Evolutionary conservation across 768 basidiomycete species (phyloP).

Genomic region (Asterophora lycoperdoides): DNA sequence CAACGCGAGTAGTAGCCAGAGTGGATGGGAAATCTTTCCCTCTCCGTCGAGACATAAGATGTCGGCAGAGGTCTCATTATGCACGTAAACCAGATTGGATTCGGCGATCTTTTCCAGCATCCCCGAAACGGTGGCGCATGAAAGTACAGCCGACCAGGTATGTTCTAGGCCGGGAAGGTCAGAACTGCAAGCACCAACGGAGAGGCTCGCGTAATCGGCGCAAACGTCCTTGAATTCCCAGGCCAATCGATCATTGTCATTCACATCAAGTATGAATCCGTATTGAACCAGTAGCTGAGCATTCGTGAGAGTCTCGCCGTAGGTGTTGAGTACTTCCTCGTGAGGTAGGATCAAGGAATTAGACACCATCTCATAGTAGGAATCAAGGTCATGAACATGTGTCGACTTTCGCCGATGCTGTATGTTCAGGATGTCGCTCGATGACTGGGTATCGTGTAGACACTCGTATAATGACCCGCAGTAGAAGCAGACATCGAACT

Average conservation of each 20-base stretch:
- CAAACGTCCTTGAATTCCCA: slow-evolving; percentile 35
- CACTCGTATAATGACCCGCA: slow-evolving; percentile 72
- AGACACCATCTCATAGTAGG: slow-evolving; percentile 65
- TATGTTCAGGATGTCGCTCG: neutral
- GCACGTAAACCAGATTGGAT: slow-evolving; percentile 18
- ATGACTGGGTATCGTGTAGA: slow-evolving; percentile 44
- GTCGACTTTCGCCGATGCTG: neutral
- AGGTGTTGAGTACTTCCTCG: slow-evolving; percentile 73
- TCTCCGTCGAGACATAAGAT: slow-evolving; percentile 43
- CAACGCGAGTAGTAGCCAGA: slow-evolving; percentile 45
- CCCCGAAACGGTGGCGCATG: neutral
- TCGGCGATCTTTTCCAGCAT: slow-evolving; percentile 16
- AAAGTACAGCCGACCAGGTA: slow-evolving; percentile 9
- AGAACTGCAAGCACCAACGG: slow-evolving; percentile 2
- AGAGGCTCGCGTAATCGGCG: slow-evolving; percentile 8
- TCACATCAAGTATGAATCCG: slow-evolving; percentile 71
- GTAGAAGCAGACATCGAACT: slow-evolving; percentile 65
- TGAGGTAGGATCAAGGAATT: slow-evolving; percentile 45
- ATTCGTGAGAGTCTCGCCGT: slow-evolving; percentile 63
- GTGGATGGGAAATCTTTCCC: slow-evolving; percentile 43
- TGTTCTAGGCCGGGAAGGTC: slow-evolving; percentile 3
- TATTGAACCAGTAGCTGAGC: slow-evolving; percentile 64
- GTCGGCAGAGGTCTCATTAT: slow-evolving; percentile 3
- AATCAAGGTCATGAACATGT: slow-evolving; percentile 20
- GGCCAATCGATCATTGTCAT: slow-evolving; percentile 58